phyloP scores from a whole-genome alignment of 371 early-diverging fungal species.

The Syncephalastrum contaminatum region DNA sequence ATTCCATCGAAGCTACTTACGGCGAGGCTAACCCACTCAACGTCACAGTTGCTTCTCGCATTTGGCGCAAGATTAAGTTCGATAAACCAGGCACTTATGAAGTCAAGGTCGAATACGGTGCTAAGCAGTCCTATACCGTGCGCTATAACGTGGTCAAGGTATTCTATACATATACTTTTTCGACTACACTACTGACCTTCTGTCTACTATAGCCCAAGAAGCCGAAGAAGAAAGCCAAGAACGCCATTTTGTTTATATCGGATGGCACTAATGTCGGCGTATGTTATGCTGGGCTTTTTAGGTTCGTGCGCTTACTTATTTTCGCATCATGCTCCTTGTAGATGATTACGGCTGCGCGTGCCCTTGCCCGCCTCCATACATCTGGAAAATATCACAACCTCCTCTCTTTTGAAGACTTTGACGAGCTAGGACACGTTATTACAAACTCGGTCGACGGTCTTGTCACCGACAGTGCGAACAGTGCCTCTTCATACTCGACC shows the following conservation, averaged over 20 bases:
- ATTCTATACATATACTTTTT: not conserved
- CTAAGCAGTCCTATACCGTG: slow-evolving; percentile 34
- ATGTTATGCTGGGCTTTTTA: slow-evolving; percentile 21
- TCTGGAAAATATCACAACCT: slow-evolving; percentile 58
- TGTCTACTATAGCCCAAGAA: slow-evolving; percentile 30
- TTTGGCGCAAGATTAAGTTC: slow-evolving; percentile 58
- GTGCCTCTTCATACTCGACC: slow-evolving; percentile 68
- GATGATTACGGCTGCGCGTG: slow-evolving; percentile 64
- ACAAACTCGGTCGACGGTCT: slow-evolving; percentile 73
- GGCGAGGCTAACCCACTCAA: slow-evolving; percentile 37
- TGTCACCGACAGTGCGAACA: slow-evolving; percentile 78
- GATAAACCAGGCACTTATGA: slow-evolving; percentile 59
- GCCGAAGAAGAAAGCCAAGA: slow-evolving; percentile 68
- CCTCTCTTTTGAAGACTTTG: slow-evolving; percentile 64
- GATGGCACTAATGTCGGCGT: slow-evolving; percentile 68
- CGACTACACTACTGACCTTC: too few species aligned
- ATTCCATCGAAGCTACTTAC: slow-evolving; percentile 52
- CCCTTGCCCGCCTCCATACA: slow-evolving; percentile 54
- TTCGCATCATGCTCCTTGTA: slow-evolving; percentile 2
- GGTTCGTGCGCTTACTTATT: not conserved
- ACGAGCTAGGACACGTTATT: slow-evolving; percentile 64
- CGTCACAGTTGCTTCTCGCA: slow-evolving; percentile 52
- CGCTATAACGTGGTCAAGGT: slow-evolving; percentile 38
- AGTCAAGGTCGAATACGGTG: slow-evolving; percentile 39
- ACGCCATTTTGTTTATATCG: slow-evolving; percentile 71